Percentiles rank a stretch among this genome's conserved stretches.
Evolutionary conservation across 129 eudicot species (phyloP).

Genomic region (Artemisia tridentata): DNA sequence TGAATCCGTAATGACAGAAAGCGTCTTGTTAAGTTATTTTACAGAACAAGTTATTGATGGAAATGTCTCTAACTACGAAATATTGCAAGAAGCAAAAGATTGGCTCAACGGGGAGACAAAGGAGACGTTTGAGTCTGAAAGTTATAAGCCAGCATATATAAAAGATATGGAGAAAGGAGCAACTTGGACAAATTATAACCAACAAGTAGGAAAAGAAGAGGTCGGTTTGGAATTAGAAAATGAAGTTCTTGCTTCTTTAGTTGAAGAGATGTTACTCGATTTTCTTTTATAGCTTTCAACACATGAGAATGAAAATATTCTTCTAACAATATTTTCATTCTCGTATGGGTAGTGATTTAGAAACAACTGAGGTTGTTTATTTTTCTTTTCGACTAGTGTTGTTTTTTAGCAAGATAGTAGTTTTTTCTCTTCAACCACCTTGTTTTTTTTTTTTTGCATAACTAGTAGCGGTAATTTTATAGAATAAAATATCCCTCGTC

Average conservation of each 20-base stretch:
- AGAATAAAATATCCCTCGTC: background rate
- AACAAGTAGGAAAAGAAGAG: constrained; percentile 35
- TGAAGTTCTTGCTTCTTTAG: constrained; percentile 45
- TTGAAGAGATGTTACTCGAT: constrained; percentile 52
- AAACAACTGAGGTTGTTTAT: background rate
- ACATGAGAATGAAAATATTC: background rate
- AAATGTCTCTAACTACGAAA: constrained; percentile 17
- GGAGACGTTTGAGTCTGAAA: constrained; percentile 45
- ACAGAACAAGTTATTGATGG: constrained; percentile 33
- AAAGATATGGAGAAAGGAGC: constrained; percentile 59
- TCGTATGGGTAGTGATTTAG: background rate
- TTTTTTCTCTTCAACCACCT: background rate
- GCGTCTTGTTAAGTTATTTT: constrained; percentile 54
- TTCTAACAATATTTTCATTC: background rate
- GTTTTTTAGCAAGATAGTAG: background rate
- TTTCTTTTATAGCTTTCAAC: constrained; percentile 11
- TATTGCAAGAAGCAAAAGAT: constrained; percentile 46
- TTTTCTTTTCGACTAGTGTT: no score
- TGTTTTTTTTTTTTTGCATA: background rate
- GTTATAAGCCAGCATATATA: constrained; percentile 47
- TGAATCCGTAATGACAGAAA: constrained; percentile 39
- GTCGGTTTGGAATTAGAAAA: constrained; percentile 49
- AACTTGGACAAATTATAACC: constrained; percentile 42
- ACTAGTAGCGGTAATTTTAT: background rate
- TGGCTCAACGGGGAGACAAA: constrained; percentile 57